These are phyloP conservation scores for Lachnellula cervina DNA, from an alignment of 2,329 filamentous ascomycete species.

Conservation along the genomic window DNA sequence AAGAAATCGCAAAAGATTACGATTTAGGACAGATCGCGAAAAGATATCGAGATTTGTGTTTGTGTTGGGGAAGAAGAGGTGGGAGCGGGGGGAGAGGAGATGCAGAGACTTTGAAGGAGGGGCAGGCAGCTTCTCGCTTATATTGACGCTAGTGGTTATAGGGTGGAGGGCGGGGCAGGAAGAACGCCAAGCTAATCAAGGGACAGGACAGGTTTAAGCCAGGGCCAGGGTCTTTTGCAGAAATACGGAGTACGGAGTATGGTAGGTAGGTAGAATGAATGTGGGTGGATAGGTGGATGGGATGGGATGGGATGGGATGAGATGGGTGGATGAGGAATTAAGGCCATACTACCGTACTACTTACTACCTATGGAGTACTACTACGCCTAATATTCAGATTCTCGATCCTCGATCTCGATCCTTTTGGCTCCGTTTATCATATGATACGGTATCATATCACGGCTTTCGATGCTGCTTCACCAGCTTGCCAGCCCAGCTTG, in stretches of 20 bases:
- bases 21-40: slow-evolving; percentile 15
- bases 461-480: not conserved
- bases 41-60: slow-evolving; percentile 4
- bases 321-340: slow-evolving; percentile 14
- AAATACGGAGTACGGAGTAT: too few species aligned
- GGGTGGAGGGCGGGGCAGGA: too few species aligned
- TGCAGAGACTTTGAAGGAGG: slow-evolving; percentile 6
- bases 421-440: not conserved
- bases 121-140: too few species aligned
- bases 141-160: too few species aligned
- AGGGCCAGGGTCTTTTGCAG: slow-evolving; percentile 1
- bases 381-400: not conserved
- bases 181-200: too few species aligned
- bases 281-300: slow-evolving; percentile 19
- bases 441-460: not conserved
- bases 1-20: slow-evolving; percentile 12
- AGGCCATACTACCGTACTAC: not conserved
- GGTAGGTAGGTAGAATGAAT: too few species aligned
- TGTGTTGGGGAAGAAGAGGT: slow-evolving; percentile 15
- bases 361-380: too few species aligned
- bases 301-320: too few species aligned
- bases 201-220: too few species aligned
- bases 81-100: slow-evolving; percentile 17
- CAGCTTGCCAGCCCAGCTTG: too few species aligned
- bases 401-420: not conserved